A percentile compares a stretch with the other conserved stretches of the same genome.
phyloP scores from a whole-genome alignment of 2,329 filamentous ascomycete species.

The Sodiomyces alkalinus region DNA sequence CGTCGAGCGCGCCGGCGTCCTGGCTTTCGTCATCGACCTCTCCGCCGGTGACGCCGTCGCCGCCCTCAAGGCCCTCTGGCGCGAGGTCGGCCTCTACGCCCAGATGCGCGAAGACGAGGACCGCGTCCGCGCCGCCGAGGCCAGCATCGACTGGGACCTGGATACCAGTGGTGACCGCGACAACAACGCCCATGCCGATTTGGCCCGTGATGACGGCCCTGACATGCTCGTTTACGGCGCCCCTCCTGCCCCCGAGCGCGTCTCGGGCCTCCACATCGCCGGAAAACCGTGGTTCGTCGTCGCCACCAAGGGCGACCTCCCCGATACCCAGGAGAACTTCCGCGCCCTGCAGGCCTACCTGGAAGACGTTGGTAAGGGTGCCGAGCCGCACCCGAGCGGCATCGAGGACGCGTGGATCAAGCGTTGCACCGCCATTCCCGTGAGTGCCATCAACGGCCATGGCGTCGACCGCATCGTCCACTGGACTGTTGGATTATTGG shows the following conservation, averaged over 20 bases:
- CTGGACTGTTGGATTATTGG: conserved; percentile 54
- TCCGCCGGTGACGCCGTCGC: conserved; percentile 62
- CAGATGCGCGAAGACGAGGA: conserved; percentile 63
- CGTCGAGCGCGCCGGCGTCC: conserved; percentile 81
- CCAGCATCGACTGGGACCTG: conserved; percentile 41
- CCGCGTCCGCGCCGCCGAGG: conserved; percentile 43
- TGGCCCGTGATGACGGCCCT: conserved; percentile 6
- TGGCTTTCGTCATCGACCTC: conserved; percentile 89
- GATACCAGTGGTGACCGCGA: conserved; percentile 19
- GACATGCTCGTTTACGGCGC: conserved; percentile 16
- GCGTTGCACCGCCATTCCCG: conserved; percentile 58
- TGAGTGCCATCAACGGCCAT: conserved; percentile 79
- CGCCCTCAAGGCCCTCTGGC: conserved; percentile 73
- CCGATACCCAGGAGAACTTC: conserved; percentile 68
- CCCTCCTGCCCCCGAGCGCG: conserved; percentile 10
- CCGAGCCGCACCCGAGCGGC: conserved; percentile 57
- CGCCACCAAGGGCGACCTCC: conserved; percentile 80
- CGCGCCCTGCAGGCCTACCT: conserved; percentile 55
- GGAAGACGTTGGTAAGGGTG: conserved; percentile 43
- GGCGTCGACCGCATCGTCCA: conserved; percentile 64
- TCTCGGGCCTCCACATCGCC: conserved; percentile 55
- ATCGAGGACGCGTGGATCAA: conserved; percentile 40
- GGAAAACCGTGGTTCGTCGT: conserved; percentile 94
- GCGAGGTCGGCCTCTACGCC: conserved; percentile 76
- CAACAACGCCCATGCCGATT: neutral